Base-by-base conservation (phyloP, 306 rosid species). In the Quercus berberidifolia region DNA sequence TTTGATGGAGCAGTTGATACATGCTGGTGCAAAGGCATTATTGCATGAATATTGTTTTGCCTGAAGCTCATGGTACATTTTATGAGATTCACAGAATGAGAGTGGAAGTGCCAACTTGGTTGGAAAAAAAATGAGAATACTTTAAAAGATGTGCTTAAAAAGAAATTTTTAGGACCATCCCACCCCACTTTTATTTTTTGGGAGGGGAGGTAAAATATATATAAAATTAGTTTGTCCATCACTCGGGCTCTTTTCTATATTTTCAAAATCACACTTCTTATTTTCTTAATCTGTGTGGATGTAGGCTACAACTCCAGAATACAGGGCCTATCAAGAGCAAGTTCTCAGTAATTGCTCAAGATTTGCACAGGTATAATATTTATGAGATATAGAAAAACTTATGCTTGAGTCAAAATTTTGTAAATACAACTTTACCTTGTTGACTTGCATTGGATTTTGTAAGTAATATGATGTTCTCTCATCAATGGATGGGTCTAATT, bases 281-380 rank as follows among this genome's bases (percentile, higher is more conserved):
- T 78, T 11, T 68, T 80, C 43, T 6, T 78, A 78, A 59, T 76
- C 58, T 75, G 19, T n/a, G 64, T 81, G 77, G 62, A 70, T 79
- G 80, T 83, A 94, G 98, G 97, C 91, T 73, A 92, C 97, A 46
- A 90, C 98, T 79, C 86, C 89, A 18, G 97, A 94, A 84, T 94
- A 94, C 87, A 94, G 69, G 83, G 94, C 96, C 80, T 94, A 94
- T 80, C 98, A 94, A 83, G 98, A 94, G 83, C 98, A 94, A 85
- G 98, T 94, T 85, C 94, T 94, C 84, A 91, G 92, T 68, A 94
- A 94, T 77, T 83, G 83, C 87, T 71, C 98, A 83, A 92, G 79
- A 76, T 94, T 92, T 92, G 96, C 96, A 57, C 87, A 94, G 96
- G 98, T 94, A 89, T 62, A 78, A 41, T 51, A 31, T 70, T 74